Conservation (phyloP, 2,329 filamentous ascomycete genomes). For the Stagonosporopsis vannaccii region DNA sequence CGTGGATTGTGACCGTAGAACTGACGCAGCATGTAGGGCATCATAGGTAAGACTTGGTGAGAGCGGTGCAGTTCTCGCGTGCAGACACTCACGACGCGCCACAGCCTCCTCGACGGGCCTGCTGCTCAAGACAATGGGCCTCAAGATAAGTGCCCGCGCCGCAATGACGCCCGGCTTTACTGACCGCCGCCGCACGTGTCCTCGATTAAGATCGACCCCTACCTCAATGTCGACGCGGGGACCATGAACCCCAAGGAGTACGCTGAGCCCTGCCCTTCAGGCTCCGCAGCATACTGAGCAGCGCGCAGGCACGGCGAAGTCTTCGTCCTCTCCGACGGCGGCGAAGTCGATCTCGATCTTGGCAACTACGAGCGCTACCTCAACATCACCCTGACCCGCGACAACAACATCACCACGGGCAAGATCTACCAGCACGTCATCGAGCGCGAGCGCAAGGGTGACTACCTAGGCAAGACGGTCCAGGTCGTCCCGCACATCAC, state of each 20-base stretch:
- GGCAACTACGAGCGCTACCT: constrained; percentile 85
- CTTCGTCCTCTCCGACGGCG: constrained; percentile 85
- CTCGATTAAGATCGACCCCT: constrained; percentile 75
- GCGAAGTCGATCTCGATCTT: constrained; percentile 77
- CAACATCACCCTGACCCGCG: constrained; percentile 78
- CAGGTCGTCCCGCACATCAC: constrained; percentile 94
- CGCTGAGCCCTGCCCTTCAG: constrained; percentile 21
- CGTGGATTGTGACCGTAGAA: constrained; percentile 21
- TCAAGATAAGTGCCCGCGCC: constrained; percentile 68
- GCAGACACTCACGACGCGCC: constrained; percentile 35
- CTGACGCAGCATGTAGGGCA: constrained; percentile 58
- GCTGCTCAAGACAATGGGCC: constrained; percentile 79
- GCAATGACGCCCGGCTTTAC: constrained; percentile 27
- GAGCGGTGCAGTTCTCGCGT: neutral
- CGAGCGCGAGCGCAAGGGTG: constrained; percentile 71
- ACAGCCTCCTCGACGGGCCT: constrained; percentile 74
- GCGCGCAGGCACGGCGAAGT: constrained; percentile 78
- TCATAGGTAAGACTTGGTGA: constrained; percentile 63
- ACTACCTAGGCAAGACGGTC: constrained; percentile 88
- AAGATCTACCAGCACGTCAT: constrained; percentile 95
- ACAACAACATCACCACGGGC: constrained; percentile 97
- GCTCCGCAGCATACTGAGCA: constrained; percentile 22
- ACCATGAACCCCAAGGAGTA: constrained; percentile 73
- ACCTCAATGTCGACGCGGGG: constrained; percentile 79
- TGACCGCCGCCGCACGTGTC: constrained; percentile 61